A percentile compares a stretch with the other conserved stretches of the same genome.
Evolutionary conservation across 345 rosid species (phyloP).

Genomic region (Cardamine occulta): DNA sequence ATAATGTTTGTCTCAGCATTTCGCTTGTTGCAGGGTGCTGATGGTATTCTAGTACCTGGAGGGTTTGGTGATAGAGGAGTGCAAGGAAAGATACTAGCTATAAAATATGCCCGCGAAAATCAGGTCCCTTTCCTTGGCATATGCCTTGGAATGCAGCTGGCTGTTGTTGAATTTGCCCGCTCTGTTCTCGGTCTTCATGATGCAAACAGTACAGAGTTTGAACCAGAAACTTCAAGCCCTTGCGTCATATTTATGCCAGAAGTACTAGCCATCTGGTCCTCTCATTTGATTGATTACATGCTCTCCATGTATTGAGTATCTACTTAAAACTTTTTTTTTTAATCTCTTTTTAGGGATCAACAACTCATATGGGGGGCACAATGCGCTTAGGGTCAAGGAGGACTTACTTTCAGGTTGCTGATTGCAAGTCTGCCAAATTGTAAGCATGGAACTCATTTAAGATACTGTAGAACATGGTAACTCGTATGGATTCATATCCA

Average conservation of each 20-base stretch:
- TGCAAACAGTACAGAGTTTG: conserved; percentile 85
- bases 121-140: conserved; percentile 77
- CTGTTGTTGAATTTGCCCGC: conserved; percentile 81
- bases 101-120: conserved; percentile 76
- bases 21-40: conserved; percentile 58
- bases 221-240: conserved; percentile 68
- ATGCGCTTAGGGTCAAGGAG: conserved; percentile 85
- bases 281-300: conserved; percentile 1
- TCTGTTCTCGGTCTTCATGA: conserved; percentile 66
- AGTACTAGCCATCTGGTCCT: conserved; percentile 43
- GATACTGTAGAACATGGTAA: conserved; percentile 16
- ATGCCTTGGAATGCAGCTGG: conserved; percentile 88
- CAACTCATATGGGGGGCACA: conserved; percentile 88
- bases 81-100: conserved; percentile 83
- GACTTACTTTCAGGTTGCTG: conserved; percentile 63
- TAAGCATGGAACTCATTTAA: conserved; percentile 39
- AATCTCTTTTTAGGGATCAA: conserved; percentile 56
- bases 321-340: not conserved
- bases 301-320: conserved; percentile 1
- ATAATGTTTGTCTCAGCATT: conserved; percentile 17
- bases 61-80: conserved; percentile 94
- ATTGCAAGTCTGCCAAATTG: conserved; percentile 80
- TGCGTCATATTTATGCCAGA: conserved; percentile 87
- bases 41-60: conserved; percentile 82
- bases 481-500: not conserved